phyloP scores from a whole-genome alignment of 129 eudicot genomes.

The Flaveria brownii region DNA sequence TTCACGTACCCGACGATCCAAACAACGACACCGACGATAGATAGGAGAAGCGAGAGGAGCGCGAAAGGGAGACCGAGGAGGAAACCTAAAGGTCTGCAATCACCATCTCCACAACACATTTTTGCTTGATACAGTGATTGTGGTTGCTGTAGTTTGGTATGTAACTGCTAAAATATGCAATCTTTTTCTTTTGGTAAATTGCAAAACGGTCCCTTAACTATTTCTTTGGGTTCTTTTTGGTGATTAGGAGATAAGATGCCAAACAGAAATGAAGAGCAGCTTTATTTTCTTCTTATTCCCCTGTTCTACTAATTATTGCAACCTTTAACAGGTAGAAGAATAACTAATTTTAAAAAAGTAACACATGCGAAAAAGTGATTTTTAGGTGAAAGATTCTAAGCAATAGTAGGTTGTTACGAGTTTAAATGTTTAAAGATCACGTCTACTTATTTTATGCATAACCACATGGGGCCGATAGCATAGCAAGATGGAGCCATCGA shows the following conservation, averaged over 20 bases:
- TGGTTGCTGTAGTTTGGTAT: not conserved
- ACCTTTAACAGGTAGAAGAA: conserved; percentile 3
- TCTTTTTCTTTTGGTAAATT: conserved; percentile 8
- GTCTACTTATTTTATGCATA: too few species aligned
- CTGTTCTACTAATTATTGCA: not conserved
- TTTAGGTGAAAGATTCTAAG: too few species aligned
- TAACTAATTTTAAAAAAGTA: not conserved
- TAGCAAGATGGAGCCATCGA: too few species aligned
- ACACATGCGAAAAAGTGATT: too few species aligned
- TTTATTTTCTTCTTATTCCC: too few species aligned
- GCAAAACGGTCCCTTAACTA: conserved; percentile 14
- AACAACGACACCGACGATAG: conserved; percentile 66
- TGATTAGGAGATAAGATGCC: too few species aligned
- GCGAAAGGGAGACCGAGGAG: conserved; percentile 87
- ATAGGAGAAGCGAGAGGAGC: conserved; percentile 63
- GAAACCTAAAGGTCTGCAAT: conserved; percentile 86
- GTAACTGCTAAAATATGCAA: conserved; percentile 20
- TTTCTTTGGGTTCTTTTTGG: not conserved
- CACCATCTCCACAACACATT: conserved; percentile 67
- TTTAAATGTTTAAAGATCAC: too few species aligned
- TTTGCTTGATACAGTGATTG: not conserved
- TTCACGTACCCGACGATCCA: conserved; percentile 82
- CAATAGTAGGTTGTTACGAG: too few species aligned
- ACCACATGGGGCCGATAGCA: too few species aligned
- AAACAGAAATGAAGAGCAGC: too few species aligned